phyloP scores from a whole-genome alignment of 1,139 yeast genomes.

The Candida sanyaensis region DNA sequence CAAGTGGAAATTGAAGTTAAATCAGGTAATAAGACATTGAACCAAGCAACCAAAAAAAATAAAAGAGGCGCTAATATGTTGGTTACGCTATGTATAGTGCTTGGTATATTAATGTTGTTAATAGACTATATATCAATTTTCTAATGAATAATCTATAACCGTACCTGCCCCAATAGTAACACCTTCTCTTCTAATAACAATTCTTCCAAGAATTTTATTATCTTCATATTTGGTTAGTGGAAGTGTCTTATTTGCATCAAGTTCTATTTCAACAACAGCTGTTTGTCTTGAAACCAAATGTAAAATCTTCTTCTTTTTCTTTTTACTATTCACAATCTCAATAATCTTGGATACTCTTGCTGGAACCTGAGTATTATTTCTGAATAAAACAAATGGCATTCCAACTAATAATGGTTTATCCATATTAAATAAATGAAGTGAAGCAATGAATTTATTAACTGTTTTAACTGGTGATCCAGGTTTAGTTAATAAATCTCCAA shows the following conservation, averaged over 20 bases:
- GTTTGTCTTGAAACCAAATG: conserved; percentile 74
- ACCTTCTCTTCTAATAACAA: conserved; percentile 86
- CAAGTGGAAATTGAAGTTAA: conserved; percentile 67
- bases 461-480: conserved; percentile 48
- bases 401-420: conserved; percentile 79
- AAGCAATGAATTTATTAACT: conserved; percentile 53
- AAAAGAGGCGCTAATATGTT: conserved; percentile 71
- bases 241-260: conserved; percentile 53
- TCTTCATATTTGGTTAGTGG: conserved; percentile 65
- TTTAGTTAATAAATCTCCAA: conserved; percentile 74
- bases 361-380: conserved; percentile 79
- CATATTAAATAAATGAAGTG: conserved; percentile 68
- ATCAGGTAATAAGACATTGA: conserved; percentile 73
- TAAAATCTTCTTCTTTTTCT: conserved; percentile 55
- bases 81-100: conserved; percentile 56
- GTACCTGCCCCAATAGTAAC: conserved; percentile 86
- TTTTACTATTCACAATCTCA: conserved; percentile 35
- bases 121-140: conserved; percentile 55
- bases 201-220: conserved; percentile 70
- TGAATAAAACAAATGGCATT: conserved; percentile 76
- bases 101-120: conserved; percentile 64
- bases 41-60: conserved; percentile 70
- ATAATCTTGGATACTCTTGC: conserved; percentile 65
- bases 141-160: conserved; percentile 29
- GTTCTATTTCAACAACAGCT: conserved; percentile 70